These are phyloP conservation scores for Amesomyces nigricolor DNA, from an alignment of 2,329 filamentous ascomycete genomes.

Conservation along the genomic window DNA sequence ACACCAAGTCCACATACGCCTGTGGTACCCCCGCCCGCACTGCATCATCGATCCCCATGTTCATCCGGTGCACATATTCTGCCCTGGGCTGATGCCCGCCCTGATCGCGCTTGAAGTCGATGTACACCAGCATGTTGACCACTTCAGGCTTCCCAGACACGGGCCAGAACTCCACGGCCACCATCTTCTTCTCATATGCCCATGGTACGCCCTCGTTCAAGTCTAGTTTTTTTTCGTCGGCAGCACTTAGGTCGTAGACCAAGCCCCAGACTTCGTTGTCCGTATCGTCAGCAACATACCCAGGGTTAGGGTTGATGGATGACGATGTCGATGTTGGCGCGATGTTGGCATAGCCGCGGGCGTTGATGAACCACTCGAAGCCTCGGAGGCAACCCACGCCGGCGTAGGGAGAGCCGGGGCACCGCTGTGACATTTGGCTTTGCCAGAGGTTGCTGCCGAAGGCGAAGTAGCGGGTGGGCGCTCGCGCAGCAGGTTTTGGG, in stretches of 20 bases:
- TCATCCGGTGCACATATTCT: slow-evolving; percentile 61
- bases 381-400: slow-evolving; percentile 51
- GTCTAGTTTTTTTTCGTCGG: slow-evolving; percentile 51
- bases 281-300: slow-evolving; percentile 14
- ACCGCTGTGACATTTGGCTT: slow-evolving; percentile 58
- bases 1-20: slow-evolving; percentile 48
- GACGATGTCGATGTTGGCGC: slow-evolving; percentile 28
- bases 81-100: slow-evolving; percentile 38
- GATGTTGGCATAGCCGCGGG: slow-evolving; percentile 64
- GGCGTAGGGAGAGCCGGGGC: slow-evolving; percentile 50
- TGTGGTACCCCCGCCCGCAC: slow-evolving; percentile 46
- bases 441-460: slow-evolving; percentile 67
- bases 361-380: slow-evolving; percentile 63
- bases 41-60: slow-evolving; percentile 56
- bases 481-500: slow-evolving; percentile 24
- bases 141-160: slow-evolving; percentile 10
- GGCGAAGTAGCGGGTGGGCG: slow-evolving; percentile 52
- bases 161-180: slow-evolving; percentile 37
- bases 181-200: slow-evolving; percentile 53
- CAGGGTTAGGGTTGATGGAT: too few relatives aligned
- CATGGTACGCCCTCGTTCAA: slow-evolving; percentile 56
- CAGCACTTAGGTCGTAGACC: slow-evolving; percentile 45
- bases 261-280: slow-evolving; percentile 49
- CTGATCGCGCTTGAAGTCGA: slow-evolving; percentile 41
- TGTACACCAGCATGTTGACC: slow-evolving; percentile 51